These are phyloP conservation scores for Sclerotinia subarctica DNA, from an alignment of 2,329 filamentous ascomycete species.

Conservation along the genomic window DNA sequence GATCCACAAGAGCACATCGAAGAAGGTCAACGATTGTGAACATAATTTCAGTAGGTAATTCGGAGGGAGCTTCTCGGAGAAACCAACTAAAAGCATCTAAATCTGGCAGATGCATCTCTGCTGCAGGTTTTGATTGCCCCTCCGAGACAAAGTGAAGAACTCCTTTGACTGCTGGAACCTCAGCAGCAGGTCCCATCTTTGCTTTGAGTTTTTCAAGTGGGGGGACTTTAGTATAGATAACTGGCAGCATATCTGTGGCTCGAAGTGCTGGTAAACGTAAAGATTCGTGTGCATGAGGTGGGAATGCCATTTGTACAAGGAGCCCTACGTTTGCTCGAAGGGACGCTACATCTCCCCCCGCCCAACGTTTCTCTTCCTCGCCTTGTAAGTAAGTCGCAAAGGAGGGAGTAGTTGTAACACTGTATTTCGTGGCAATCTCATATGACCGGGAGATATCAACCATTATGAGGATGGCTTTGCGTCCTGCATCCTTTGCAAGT, in stretches of 20 bases:
- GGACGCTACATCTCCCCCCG: constrained; percentile 66
- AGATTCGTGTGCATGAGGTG: constrained; percentile 70
- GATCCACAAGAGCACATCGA: constrained; percentile 71
- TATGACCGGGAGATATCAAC: constrained; percentile 70
- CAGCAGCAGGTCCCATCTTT: constrained; percentile 68
- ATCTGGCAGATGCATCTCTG: constrained; percentile 68
- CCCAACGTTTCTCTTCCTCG: constrained; percentile 74
- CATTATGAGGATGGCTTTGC: constrained; percentile 72
- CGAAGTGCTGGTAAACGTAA: constrained; percentile 70
- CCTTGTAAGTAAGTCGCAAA: constrained; percentile 83
- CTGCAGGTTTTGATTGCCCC: constrained; percentile 54
- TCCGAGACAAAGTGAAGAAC: constrained; percentile 70
- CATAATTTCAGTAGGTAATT: constrained; percentile 60
- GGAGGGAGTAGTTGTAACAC: constrained; percentile 76
- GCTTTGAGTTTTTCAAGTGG: constrained; percentile 76
- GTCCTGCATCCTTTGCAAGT: constrained; percentile 68
- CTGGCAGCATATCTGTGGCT: constrained; percentile 57
- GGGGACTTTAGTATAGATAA: constrained; percentile 72
- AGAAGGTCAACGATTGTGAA: constrained; percentile 87
- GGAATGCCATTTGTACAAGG: constrained; percentile 71
- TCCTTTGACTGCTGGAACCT: constrained; percentile 57
- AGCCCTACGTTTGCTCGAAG: constrained; percentile 71
- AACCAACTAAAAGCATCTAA: constrained; percentile 62
- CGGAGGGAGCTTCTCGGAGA: constrained; percentile 52
- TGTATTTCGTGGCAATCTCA: constrained; percentile 62